These are phyloP conservation scores for Rosellinia necatrix DNA, from an alignment of 2,329 filamentous ascomycete genomes.

Conservation along the genomic window DNA sequence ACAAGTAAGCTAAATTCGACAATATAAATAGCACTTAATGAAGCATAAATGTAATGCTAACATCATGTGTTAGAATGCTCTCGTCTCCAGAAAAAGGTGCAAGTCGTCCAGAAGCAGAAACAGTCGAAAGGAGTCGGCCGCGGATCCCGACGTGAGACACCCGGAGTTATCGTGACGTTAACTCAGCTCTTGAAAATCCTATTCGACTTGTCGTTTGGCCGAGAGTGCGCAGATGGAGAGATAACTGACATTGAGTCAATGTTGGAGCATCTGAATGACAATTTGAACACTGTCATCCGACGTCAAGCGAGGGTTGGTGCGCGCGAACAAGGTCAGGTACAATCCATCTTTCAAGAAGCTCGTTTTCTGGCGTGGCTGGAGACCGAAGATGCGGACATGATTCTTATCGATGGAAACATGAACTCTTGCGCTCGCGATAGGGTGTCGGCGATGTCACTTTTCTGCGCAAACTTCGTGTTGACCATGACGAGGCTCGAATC, in stretches of 20 bases:
- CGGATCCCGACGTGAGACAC: background rate
- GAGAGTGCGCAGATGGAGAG: background rate
- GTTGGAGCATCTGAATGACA: conserved; percentile 1
- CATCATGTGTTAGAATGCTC: background rate
- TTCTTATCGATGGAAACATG: conserved; percentile 4
- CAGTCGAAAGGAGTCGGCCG: background rate
- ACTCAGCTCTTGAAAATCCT: background rate
- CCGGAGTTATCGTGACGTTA: background rate
- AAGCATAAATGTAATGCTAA: background rate
- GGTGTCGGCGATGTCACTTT: conserved; percentile 2
- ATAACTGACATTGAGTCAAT: background rate
- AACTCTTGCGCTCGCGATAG: background rate
- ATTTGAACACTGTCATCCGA: background rate
- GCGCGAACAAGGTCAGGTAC: background rate
- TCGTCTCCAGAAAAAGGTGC: background rate
- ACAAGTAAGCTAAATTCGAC: background rate
- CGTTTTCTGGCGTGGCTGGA: conserved; percentile 1
- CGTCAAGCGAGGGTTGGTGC: background rate
- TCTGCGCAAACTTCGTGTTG: background rate
- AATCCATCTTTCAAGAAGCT: background rate
- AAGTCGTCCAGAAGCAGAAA: background rate
- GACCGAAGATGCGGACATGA: background rate
- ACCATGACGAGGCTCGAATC: conserved; percentile 1
- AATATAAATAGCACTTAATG: background rate
- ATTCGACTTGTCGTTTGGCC: background rate